Evolutionary conservation across 2,329 filamentous ascomycete genomes (phyloP), one percentile per base, ranked within the genome.

Genomic region (Metarhizium anisopliae): DNA sequence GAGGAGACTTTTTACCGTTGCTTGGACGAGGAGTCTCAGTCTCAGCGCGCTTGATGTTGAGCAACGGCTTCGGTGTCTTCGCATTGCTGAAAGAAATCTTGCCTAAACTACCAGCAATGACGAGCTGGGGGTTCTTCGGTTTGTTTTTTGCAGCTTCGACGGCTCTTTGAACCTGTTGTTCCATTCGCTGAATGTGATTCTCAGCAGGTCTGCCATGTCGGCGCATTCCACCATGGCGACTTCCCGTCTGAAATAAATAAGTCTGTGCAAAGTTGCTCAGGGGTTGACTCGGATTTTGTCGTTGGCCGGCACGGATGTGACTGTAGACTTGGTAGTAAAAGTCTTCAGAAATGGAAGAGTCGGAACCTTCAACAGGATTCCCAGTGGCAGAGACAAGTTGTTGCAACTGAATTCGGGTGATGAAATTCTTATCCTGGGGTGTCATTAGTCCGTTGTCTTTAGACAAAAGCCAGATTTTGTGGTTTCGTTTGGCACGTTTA

Each of bases 81-180:
- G 94, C 90, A 66, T 99, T 99, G 77, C 93, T 96, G 75, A 97
- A 99, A 0, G 93, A 95, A 56, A 99, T 99, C 76, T 97, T 99
- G 61, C 94, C 94, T 52, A 99, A 75, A 66, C 91, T 96, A 30
- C 94, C 94, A 67, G 96, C 93, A 57, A 99, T 93, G 20, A 97
- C 92, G 8, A 99, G 80, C 69, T 96, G 92, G 66, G 95, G 95
- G 68, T 95, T 96, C 78, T 99, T 99, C 13, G 94, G 94, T 72
- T 95, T 93, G 58, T 91, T 90, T 76, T 97, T 99, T 53, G 94
- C 94, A 1, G 94, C 94, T 68, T 99, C 94, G 0, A 99, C 94
- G 29, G 94, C 94, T 56, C 94, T 86, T 69, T 96, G 93, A 13
- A 99, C 95, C 71, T 99, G 94, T 72, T 99, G 94, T 71, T 99